Evolutionary conservation across 2,329 filamentous ascomycete genomes (phyloP).

Genomic region (Penicillium sp.): DNA sequence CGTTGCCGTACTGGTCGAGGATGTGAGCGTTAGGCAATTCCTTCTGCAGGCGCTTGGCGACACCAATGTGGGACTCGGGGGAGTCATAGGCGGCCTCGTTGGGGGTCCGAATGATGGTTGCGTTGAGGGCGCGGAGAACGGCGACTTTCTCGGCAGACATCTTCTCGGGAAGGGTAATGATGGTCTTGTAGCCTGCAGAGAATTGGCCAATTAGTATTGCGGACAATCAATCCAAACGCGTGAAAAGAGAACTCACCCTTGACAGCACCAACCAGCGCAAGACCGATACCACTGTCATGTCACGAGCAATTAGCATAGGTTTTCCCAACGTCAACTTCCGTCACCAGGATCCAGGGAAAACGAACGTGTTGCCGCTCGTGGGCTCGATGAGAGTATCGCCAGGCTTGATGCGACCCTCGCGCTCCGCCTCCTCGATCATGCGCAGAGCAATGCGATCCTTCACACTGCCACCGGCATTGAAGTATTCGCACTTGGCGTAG

Average conservation of each 20-base stretch:
- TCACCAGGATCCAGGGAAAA: conserved; percentile 7
- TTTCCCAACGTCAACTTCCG: background rate
- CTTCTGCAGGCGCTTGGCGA: conserved; percentile 84
- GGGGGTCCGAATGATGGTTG: conserved; percentile 96
- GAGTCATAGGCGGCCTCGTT: conserved; percentile 94
- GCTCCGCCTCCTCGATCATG: conserved; percentile 97
- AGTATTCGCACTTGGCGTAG: conserved; percentile 88
- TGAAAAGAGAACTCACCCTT: conserved; percentile 58
- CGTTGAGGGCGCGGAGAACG: conserved; percentile 87
- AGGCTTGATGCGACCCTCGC: conserved; percentile 88
- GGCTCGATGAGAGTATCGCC: conserved; percentile 97
- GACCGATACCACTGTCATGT: conserved; percentile 71
- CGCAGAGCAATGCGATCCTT: conserved; percentile 95
- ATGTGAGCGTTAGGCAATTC: conserved; percentile 98
- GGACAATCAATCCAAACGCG: background rate
- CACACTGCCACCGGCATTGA: conserved; percentile 91
- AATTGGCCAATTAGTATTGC: background rate
- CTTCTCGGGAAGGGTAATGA: conserved; percentile 98
- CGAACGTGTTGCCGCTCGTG: conserved; percentile 87
- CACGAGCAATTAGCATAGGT: background rate
- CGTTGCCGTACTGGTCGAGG: conserved; percentile 91
- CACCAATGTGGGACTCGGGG: conserved; percentile 95
- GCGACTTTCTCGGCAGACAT: conserved; percentile 99
- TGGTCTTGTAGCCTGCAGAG: conserved; percentile 76
- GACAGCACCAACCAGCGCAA: conserved; percentile 90